Conservation (phyloP, 2,329 filamentous ascomycete species). For the Cucurbitaria berberidis region DNA sequence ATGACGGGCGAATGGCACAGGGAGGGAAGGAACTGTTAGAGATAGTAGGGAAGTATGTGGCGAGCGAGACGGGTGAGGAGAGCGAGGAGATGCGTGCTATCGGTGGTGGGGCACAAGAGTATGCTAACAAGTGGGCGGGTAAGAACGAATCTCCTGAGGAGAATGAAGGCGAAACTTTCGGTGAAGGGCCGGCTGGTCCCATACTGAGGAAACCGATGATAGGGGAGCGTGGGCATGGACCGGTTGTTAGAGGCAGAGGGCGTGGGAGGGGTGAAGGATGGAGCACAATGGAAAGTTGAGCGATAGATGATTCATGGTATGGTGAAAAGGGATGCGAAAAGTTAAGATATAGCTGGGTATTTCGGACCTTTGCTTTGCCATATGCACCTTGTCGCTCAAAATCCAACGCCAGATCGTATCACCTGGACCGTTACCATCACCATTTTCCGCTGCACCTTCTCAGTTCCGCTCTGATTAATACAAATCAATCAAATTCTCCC, state of each 20-base stretch:
- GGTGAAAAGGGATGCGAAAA: too few relatives aligned
- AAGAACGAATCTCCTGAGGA: too few relatives aligned
- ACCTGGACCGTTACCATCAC: too few relatives aligned
- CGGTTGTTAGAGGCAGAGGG: constrained; percentile 23
- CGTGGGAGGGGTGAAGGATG: constrained; percentile 20
- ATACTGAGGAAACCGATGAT: constrained; percentile 26
- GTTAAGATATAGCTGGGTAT: neutral
- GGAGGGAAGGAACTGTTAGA: constrained; percentile 27
- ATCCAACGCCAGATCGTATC: too few relatives aligned
- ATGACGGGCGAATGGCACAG: constrained; percentile 27
- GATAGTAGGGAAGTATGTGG: constrained; percentile 31
- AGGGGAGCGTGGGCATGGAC: constrained; percentile 39
- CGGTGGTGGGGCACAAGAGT: constrained; percentile 41
- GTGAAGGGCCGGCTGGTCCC: constrained; percentile 15
- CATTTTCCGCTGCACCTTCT: neutral
- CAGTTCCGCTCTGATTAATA: neutral
- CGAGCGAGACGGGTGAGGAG: constrained; percentile 24
- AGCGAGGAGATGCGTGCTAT: constrained; percentile 40
- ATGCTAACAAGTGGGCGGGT: constrained; percentile 34
- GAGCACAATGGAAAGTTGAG: constrained; percentile 29
- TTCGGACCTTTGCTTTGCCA: too few relatives aligned
- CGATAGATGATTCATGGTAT: too few relatives aligned
- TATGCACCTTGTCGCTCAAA: too few relatives aligned
- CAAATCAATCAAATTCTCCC: constrained; percentile 22
- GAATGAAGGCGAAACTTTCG: constrained; percentile 1